A percentile compares a stretch with the other conserved stretches of the same genome.
These are phyloP conservation scores for Spinacia oleracea DNA, from an alignment of 179 eudicot genomes.

Conservation along the genomic window DNA sequence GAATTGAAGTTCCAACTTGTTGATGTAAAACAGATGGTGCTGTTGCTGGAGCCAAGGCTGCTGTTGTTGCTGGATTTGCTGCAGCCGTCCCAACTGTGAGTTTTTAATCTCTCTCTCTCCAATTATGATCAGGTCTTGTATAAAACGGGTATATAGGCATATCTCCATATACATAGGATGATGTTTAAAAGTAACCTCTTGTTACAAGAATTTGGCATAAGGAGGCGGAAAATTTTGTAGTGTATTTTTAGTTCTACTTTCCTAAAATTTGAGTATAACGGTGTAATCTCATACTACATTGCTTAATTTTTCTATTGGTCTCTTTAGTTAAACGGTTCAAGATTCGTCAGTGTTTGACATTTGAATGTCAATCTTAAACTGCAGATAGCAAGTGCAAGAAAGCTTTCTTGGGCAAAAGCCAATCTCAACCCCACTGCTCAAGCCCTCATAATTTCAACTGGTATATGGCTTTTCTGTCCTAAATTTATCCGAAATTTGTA, in stretches of 20 bases:
- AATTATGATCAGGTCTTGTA: neutral
- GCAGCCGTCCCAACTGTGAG: constrained; percentile 71
- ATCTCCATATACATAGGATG: too few relatives aligned
- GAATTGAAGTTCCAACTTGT: neutral
- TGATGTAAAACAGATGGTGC: constrained; percentile 53
- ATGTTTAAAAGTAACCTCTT: neutral
- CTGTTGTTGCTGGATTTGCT: constrained; percentile 60
- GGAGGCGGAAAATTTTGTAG: too few relatives aligned
- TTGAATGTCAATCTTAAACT: neutral
- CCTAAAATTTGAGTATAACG: too few relatives aligned
- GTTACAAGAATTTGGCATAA: too few relatives aligned
- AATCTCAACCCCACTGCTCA: constrained; percentile 85
- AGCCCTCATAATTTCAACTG: constrained; percentile 85
- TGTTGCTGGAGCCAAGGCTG: constrained; percentile 81
- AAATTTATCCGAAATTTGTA: too few relatives aligned
- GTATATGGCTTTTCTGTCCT: constrained; percentile 19
- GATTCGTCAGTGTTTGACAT: neutral
- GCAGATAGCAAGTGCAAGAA: constrained; percentile 83
- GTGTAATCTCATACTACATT: too few relatives aligned
- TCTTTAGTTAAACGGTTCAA: too few relatives aligned
- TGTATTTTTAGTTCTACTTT: too few relatives aligned
- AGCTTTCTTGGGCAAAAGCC: constrained; percentile 90
- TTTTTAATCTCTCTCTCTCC: neutral
- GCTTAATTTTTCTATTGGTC: too few relatives aligned
- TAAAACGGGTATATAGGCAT: too few relatives aligned